Percentiles rank a stretch among this genome's conserved stretches.
phyloP scores from a whole-genome alignment of 1,284 basidiomycete species.

The Rhizoctonia solani region DNA sequence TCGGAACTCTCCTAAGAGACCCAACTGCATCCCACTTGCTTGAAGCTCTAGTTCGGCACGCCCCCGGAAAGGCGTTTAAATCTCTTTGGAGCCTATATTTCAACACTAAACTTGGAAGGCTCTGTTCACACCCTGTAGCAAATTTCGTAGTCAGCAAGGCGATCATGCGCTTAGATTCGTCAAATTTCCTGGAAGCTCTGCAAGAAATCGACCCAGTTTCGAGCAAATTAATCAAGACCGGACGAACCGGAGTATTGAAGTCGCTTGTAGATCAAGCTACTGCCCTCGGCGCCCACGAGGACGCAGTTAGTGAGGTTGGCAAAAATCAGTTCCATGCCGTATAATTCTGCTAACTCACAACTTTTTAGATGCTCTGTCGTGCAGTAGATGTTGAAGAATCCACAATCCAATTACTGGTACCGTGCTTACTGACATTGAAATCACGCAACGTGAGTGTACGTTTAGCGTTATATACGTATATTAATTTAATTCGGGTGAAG shows the following conservation, averaged over 20 bases:
- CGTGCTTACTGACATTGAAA: slow-evolving; percentile 67
- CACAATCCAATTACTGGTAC: slow-evolving; percentile 59
- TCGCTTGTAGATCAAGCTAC: slow-evolving; percentile 71
- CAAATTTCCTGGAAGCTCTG: slow-evolving; percentile 62
- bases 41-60: slow-evolving; percentile 71
- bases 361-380: slow-evolving; percentile 63
- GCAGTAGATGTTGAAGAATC: slow-evolving; percentile 61
- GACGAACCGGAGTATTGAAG: slow-evolving; percentile 67
- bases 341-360: background rate
- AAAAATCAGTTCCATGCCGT: slow-evolving; percentile 9
- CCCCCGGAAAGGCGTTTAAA: slow-evolving; percentile 65
- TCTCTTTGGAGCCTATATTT: slow-evolving; percentile 81
- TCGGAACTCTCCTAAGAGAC: slow-evolving; percentile 79
- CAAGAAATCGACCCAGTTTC: slow-evolving; percentile 51
- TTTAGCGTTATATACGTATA: background rate
- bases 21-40: slow-evolving; percentile 85
- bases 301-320: slow-evolving; percentile 50
- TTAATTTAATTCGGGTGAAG: background rate
- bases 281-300: slow-evolving; percentile 49
- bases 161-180: slow-evolving; percentile 59
- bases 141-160: slow-evolving; percentile 89
- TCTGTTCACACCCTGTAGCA: slow-evolving; percentile 83
- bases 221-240: slow-evolving; percentile 50
- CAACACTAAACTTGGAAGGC: slow-evolving; percentile 64
- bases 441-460: slow-evolving; percentile 55